Conservation (phyloP, 768 basidiomycete genomes). For the Suillus lakei region DNA sequence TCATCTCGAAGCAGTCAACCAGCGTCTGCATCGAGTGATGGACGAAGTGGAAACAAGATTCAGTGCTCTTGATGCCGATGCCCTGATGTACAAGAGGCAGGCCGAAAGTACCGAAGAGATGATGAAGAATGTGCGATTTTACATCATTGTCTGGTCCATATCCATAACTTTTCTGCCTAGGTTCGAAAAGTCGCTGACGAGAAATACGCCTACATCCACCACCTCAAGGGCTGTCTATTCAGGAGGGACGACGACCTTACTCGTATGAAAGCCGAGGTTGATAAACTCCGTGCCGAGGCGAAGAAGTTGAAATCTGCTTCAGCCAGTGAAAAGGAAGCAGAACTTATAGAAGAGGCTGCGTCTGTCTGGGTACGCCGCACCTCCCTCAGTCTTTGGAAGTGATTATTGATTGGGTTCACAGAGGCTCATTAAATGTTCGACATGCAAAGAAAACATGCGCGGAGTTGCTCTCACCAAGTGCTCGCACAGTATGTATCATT, state of each 20-base stretch:
- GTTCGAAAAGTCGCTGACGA: conserved; percentile 36
- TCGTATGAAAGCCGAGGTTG: conserved; percentile 54
- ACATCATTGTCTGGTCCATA: neutral
- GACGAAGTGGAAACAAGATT: conserved; percentile 33
- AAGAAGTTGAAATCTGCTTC: conserved; percentile 44
- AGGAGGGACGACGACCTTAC: conserved; percentile 52
- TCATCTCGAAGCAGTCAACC: conserved; percentile 52
- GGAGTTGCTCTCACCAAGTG: conserved; percentile 85
- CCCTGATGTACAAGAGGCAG: conserved; percentile 36
- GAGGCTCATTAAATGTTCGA: conserved; percentile 88
- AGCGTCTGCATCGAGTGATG: conserved; percentile 34
- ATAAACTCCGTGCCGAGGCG: conserved; percentile 50
- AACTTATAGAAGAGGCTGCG: conserved; percentile 54
- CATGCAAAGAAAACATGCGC: conserved; percentile 79
- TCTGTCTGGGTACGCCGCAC: conserved; percentile 57
- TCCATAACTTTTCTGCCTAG: conserved; percentile 27
- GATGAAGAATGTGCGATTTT: conserved; percentile 42
- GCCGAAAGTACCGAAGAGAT: conserved; percentile 45
- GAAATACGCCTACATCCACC: conserved; percentile 26
- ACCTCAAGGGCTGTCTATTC: conserved; percentile 24
- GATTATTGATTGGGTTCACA: conserved; percentile 31
- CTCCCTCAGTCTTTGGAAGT: neutral
- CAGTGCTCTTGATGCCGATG: conserved; percentile 35
- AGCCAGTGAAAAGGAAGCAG: conserved; percentile 37
- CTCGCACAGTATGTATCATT: conserved; percentile 77